Percentiles rank a stretch among this genome's conserved stretches.
phyloP scores from a whole-genome alignment of 495 filamentous ascomycete genomes.

The Neurospora intermedia region DNA sequence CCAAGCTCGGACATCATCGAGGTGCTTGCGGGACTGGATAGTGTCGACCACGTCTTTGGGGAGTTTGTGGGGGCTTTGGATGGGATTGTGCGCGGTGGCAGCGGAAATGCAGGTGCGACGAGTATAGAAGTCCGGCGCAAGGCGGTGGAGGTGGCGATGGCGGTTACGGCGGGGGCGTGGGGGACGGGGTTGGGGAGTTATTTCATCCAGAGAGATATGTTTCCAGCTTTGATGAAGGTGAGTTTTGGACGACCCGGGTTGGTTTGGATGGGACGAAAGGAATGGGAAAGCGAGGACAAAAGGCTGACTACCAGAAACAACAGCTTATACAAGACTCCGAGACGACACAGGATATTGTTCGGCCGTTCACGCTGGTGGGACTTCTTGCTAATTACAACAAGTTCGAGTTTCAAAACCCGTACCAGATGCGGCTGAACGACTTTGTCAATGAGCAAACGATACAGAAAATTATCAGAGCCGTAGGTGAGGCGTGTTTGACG shows the following conservation, averaged over 20 bases:
- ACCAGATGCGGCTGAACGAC: slow-evolving; percentile 87
- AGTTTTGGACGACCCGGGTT: not conserved
- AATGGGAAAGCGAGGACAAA: not conserved
- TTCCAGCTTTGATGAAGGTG: slow-evolving; percentile 92
- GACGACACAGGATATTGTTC: slow-evolving; percentile 45
- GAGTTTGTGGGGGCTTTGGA: slow-evolving; percentile 83
- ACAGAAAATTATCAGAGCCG: slow-evolving; percentile 63
- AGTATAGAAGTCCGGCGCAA: slow-evolving; percentile 56
- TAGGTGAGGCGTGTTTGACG: slow-evolving; percentile 56
- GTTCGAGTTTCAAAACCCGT: slow-evolving; percentile 97
- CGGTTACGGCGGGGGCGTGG: slow-evolving; percentile 84
- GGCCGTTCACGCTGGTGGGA: slow-evolving; percentile 75
- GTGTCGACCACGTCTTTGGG: slow-evolving; percentile 74
- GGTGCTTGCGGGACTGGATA: slow-evolving; percentile 75
- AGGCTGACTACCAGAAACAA: slow-evolving; percentile 1
- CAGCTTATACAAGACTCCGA: slow-evolving; percentile 83
- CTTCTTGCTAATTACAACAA: slow-evolving; percentile 98
- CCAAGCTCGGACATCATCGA: slow-evolving; percentile 91
- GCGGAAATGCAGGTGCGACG: not conserved
- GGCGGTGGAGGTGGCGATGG: slow-evolving; percentile 70
- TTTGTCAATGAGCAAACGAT: slow-evolving; percentile 91
- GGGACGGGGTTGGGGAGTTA: slow-evolving; percentile 89
- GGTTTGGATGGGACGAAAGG: not conserved
- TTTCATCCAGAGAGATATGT: slow-evolving; percentile 89
- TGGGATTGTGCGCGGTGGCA: slow-evolving; percentile 64